Percentiles rank a stretch among this genome's conserved stretches.
Evolutionary conservation across 768 basidiomycete species (phyloP).

Genomic region (Trametes sanguinea): DNA sequence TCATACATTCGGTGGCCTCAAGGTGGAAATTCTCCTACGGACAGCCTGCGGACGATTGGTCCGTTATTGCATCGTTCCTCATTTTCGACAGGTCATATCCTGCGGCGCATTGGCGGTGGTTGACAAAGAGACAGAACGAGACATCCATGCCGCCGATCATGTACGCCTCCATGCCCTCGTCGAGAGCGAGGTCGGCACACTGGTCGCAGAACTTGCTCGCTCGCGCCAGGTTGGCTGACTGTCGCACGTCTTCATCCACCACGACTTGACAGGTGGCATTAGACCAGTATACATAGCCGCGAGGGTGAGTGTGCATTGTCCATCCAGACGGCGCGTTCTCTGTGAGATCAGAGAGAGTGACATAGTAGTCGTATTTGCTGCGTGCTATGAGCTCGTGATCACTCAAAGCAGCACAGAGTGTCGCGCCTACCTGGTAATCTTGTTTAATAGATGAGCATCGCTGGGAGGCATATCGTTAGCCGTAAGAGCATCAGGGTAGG

Average conservation of each 20-base stretch:
- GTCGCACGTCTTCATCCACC: constrained; percentile 53
- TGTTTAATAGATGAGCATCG: no score
- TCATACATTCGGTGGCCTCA: neutral
- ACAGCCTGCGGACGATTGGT: constrained; percentile 27
- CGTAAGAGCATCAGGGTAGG: neutral
- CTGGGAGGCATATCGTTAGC: no score
- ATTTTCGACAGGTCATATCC: constrained; percentile 36
- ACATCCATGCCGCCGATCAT: constrained; percentile 35
- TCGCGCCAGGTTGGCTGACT: constrained; percentile 36
- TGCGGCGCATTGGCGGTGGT: constrained; percentile 51
- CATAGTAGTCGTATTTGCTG: constrained; percentile 5
- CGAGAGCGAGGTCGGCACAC: constrained; percentile 35
- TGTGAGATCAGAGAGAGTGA: constrained; percentile 1
- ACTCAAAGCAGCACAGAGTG: neutral
- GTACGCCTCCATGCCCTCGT: constrained; percentile 48
- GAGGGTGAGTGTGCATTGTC: constrained; percentile 44
- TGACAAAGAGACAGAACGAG: constrained; percentile 43
- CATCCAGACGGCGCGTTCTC: constrained; percentile 33
- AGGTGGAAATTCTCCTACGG: neutral
- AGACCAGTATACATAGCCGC: constrained; percentile 56
- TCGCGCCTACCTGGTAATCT: neutral
- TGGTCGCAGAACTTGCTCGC: constrained; percentile 33
- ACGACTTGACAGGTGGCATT: constrained; percentile 43
- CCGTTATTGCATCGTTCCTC: constrained; percentile 9
- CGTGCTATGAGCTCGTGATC: neutral